These are phyloP conservation scores for Euphrasia arctica DNA, from an alignment of 305 asterid genomes.

Conservation along the genomic window DNA sequence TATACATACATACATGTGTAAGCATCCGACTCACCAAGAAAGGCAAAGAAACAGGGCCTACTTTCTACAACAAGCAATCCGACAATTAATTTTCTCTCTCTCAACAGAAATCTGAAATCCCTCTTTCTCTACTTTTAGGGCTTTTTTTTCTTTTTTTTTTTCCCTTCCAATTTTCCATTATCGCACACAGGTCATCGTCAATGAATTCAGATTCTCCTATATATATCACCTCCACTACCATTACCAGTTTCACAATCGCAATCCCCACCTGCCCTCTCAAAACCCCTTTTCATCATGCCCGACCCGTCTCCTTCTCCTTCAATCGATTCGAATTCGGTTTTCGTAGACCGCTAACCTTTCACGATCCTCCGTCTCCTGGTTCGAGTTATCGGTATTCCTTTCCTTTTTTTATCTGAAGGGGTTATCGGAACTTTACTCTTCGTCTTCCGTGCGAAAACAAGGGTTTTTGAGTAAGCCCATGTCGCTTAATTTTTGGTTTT, in stretches of 20 bases:
- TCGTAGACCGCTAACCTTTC: slow-evolving; percentile 23
- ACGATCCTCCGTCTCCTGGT: slow-evolving; percentile 29
- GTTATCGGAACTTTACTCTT: neutral
- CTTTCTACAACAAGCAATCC: slow-evolving; percentile 27
- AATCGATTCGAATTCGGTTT: slow-evolving; percentile 28
- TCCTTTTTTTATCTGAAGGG: neutral
- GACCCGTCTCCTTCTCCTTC: slow-evolving; percentile 5
- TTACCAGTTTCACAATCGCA: slow-evolving; percentile 26
- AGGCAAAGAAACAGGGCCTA: slow-evolving; percentile 17
- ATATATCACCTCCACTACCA: slow-evolving; percentile 22
- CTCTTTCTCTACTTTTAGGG: slow-evolving; percentile 28
- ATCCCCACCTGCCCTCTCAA: slow-evolving; percentile 38
- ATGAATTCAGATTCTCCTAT: slow-evolving; percentile 46
- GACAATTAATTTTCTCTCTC: slow-evolving; percentile 24
- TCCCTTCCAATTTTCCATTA: slow-evolving; percentile 26
- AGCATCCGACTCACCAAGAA: slow-evolving; percentile 3
- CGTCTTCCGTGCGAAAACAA: too few species aligned
- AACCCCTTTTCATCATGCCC: slow-evolving; percentile 25
- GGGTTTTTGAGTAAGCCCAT: slow-evolving; percentile 22
- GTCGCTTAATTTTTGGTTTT: slow-evolving; percentile 20
- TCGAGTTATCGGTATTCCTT: slow-evolving; percentile 7
- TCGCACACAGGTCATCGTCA: slow-evolving; percentile 47
- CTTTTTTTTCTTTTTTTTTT: neutral
- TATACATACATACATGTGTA: slow-evolving; percentile 1
- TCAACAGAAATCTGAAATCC: slow-evolving; percentile 29